Evolutionary conservation across 169 alveolate species (phyloP).

Genomic region (Plasmodium malariae): DNA sequence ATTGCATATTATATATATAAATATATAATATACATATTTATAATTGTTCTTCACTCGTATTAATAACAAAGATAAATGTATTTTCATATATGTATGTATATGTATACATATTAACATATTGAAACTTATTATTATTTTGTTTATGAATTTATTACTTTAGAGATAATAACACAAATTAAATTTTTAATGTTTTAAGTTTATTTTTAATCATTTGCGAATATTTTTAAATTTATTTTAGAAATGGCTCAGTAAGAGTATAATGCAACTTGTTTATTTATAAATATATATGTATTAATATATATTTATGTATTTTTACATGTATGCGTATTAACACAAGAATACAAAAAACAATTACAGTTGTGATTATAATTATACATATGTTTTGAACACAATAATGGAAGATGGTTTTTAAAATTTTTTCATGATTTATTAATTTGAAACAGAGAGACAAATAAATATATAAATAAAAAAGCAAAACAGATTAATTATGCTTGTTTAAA

Average conservation of each 20-base stretch:
- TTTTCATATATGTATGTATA: not conserved
- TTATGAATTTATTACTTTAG: conserved; percentile 3
- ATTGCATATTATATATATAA: too few relatives aligned
- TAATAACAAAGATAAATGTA: too few relatives aligned
- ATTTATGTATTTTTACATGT: not conserved
- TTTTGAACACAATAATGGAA: not conserved
- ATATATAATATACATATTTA: too few relatives aligned
- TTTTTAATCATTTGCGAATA: conserved; percentile 24
- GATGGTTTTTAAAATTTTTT: conserved; percentile 13
- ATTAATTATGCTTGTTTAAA: not conserved
- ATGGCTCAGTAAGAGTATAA: conserved; percentile 22
- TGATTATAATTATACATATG: not conserved
- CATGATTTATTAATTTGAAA: conserved; percentile 17
- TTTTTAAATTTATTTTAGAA: conserved; percentile 1
- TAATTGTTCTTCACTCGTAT: too few relatives aligned
- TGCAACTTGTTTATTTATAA: not conserved
- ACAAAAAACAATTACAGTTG: not conserved
- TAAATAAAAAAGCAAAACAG: not conserved
- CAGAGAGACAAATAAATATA: too few relatives aligned
- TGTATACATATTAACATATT: not conserved
- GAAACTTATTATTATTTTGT: conserved; percentile 4
- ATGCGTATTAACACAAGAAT: not conserved
- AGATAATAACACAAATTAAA: conserved; percentile 19
- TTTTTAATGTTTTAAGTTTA: conserved; percentile 26
- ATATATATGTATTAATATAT: too few relatives aligned